phyloP scores from a whole-genome alignment of 2,329 filamentous ascomycete genomes.

The Neonectria hederae region DNA sequence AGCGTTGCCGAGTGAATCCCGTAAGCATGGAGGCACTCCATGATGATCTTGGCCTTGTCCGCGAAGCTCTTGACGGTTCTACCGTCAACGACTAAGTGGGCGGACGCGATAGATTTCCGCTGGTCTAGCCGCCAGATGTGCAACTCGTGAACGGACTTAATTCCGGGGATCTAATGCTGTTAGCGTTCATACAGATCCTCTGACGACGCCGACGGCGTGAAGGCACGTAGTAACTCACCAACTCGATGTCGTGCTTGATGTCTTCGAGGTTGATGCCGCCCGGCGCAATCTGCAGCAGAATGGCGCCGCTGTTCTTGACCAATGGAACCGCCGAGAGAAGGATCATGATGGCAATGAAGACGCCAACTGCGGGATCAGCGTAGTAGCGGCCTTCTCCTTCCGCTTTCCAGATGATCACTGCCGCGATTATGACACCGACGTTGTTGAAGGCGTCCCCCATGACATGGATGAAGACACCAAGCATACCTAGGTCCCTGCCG shows the following conservation, averaged over 20 bases:
- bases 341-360: constrained; percentile 79
- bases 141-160: constrained; percentile 75
- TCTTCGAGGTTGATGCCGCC: constrained; percentile 67
- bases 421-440: constrained; percentile 76
- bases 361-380: constrained; percentile 74
- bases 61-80: constrained; percentile 67
- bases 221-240: constrained; percentile 49
- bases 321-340: constrained; percentile 70
- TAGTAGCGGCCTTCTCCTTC: constrained; percentile 70
- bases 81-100: constrained; percentile 72
- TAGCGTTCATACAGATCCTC: constrained; percentile 13
- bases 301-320: constrained; percentile 68
- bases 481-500: constrained; percentile 72
- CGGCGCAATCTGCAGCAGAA: constrained; percentile 75
- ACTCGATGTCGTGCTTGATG: constrained; percentile 74
- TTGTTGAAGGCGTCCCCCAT: constrained; percentile 80
- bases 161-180: constrained; percentile 66
- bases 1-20: constrained; percentile 77
- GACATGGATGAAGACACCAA: constrained; percentile 76
- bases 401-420: constrained; percentile 74
- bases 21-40: constrained; percentile 76
- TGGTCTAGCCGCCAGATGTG: constrained; percentile 81
- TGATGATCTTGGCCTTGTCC: constrained; percentile 67
- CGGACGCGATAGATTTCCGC: constrained; percentile 73
- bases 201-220: not conserved